Conservation (phyloP, 2,329 filamentous ascomycete species). For the Colletotrichum gloeosporioides region DNA sequence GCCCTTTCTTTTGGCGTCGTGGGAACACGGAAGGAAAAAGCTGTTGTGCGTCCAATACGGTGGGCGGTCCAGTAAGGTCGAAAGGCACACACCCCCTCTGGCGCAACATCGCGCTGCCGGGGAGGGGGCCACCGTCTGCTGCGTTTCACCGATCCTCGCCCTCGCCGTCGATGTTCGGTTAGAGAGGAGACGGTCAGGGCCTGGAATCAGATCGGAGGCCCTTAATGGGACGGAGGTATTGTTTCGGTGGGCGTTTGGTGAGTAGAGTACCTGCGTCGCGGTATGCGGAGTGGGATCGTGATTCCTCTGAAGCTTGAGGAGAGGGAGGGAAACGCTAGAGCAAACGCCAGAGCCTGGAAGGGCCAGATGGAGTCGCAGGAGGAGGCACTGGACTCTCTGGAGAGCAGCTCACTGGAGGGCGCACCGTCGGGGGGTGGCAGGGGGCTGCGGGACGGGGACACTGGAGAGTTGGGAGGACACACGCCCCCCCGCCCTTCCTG, state of each 20-base stretch:
- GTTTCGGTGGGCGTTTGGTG: background rate
- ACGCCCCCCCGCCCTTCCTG: background rate
- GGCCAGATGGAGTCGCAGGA: background rate
- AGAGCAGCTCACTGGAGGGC: background rate
- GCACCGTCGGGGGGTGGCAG: background rate
- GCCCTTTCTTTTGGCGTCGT: background rate
- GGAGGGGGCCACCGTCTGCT: background rate
- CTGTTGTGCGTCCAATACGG: background rate
- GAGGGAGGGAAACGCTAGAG: background rate
- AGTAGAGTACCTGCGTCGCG: background rate
- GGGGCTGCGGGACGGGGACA: background rate
- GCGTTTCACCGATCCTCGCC: conserved; percentile 10
- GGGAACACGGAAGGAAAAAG: background rate
- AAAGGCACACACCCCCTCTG: background rate
- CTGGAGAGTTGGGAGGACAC: background rate
- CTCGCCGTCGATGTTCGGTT: conserved; percentile 9
- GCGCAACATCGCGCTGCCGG: background rate
- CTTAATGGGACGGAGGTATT: background rate
- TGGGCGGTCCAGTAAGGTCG: background rate
- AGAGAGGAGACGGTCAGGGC: background rate
- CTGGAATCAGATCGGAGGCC: conserved; percentile 5
- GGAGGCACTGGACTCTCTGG: background rate
- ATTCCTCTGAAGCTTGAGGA: background rate
- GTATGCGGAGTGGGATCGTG: background rate
- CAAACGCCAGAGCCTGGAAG: background rate